Evolutionary conservation across 2,329 filamentous ascomycete species (phyloP).

Genomic region (Ploettnerulaceae sp.): DNA sequence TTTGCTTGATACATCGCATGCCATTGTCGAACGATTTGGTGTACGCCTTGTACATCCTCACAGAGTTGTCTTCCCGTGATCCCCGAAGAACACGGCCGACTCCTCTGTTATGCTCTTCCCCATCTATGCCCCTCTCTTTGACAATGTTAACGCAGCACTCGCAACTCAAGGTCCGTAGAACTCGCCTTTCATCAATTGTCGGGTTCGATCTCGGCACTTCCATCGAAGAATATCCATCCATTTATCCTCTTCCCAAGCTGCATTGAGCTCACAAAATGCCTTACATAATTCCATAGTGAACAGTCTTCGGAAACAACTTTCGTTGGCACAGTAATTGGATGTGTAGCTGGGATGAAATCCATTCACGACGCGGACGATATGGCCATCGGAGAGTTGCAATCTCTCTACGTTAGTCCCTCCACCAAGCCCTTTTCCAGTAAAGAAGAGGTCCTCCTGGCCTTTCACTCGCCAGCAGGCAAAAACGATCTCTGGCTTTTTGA

Average conservation of each 20-base stretch:
- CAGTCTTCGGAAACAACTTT: conserved; percentile 5
- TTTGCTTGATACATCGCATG: conserved; percentile 5
- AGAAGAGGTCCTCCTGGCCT: conserved; percentile 2
- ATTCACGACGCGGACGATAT: conserved; percentile 5
- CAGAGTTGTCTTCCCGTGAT: conserved; percentile 1
- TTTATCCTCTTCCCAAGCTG: neutral
- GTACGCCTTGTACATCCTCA: conserved; percentile 8
- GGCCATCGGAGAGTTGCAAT: neutral
- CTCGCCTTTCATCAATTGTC: neutral
- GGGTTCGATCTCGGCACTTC: neutral
- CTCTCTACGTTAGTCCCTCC: neutral
- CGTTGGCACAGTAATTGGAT: conserved; percentile 3
- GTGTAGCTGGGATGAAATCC: conserved; percentile 6
- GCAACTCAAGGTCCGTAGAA: neutral
- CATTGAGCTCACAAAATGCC: conserved; percentile 3
- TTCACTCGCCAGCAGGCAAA: conserved; percentile 2
- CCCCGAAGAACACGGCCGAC: neutral
- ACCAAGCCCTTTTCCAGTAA: conserved; percentile 3
- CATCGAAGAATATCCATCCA: conserved; percentile 1
- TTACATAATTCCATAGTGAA: conserved; percentile 4
- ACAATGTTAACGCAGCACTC: neutral
- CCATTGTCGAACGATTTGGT: conserved; percentile 13
- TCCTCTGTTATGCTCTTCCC: neutral
- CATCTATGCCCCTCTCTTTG: neutral
- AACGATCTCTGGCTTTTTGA: conserved; percentile 2